These are phyloP conservation scores for Tetracladium marchalianum DNA, from an alignment of 495 filamentous ascomycete species.

Conservation along the genomic window DNA sequence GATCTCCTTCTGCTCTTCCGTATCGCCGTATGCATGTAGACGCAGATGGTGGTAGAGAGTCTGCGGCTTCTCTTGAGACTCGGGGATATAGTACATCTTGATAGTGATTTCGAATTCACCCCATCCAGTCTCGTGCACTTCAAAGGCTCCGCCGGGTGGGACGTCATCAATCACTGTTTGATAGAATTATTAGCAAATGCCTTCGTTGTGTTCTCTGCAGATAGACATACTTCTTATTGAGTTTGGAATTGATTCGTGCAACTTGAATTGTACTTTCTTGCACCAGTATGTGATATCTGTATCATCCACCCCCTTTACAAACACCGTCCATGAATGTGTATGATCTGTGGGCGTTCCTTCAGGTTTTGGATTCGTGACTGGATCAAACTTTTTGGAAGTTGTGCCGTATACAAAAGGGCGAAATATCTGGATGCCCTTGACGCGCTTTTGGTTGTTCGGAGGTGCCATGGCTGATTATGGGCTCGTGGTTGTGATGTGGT, in stretches of 20 bases:
- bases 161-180: conserved; percentile 42
- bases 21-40: conserved; percentile 74
- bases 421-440: conserved; percentile 63
- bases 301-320: conserved; percentile 75
- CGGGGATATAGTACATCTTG: conserved; percentile 79
- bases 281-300: conserved; percentile 91
- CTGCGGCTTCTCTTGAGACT: conserved; percentile 81
- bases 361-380: conserved; percentile 45
- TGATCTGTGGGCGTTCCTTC: conserved; percentile 68
- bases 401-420: conserved; percentile 79
- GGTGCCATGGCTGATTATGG: conserved; percentile 32
- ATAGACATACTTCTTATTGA: conserved; percentile 54
- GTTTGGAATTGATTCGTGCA: conserved; percentile 91
- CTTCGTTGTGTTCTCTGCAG: not conserved
- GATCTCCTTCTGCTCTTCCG: conserved; percentile 58
- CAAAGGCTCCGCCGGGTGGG: conserved; percentile 62
- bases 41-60: conserved; percentile 85
- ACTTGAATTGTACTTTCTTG: conserved; percentile 93
- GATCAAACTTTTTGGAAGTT: conserved; percentile 63
- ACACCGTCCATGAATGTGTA: conserved; percentile 92
- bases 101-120: conserved; percentile 95
- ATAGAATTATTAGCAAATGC: conserved; percentile 1
- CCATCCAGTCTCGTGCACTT: conserved; percentile 88
- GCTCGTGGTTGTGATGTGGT: not conserved
- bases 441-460: conserved; percentile 36